Base-by-base conservation (phyloP, 768 basidiomycete genomes). In the Boletus subparvulus region DNA sequence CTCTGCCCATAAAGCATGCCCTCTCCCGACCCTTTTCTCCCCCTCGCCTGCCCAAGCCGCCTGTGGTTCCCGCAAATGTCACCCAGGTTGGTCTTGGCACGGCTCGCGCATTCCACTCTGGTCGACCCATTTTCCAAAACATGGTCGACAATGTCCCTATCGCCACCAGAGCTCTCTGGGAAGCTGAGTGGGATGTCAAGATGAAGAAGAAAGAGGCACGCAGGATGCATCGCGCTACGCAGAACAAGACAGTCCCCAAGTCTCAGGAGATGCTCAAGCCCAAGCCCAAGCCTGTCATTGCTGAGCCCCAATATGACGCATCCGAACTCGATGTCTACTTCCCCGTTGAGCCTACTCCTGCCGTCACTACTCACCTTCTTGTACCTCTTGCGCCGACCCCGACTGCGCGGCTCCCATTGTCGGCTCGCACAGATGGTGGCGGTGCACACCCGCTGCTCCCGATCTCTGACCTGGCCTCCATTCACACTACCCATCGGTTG, bases 371-470 rank as follows among this genome's bases (percentile, higher is more conserved):
- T 10, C 78, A 78, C 61, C 83, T 93, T 48, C 80, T 89, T 47
- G 80, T 93, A 32, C 90, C 91, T 50, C 81, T 93, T 56, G 86
- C 86, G 0, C 90, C 91, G 1, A 87, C 87, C 3, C 86, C 90
- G 9, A 83, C 84, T 0, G 68, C 78, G 5, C 84, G 85, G n/a
- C 69, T 83, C 11, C 90, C 89, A 4, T 76, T 92, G 50, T 74
- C 74, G 47, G 66, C 65, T 12, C 59, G 61, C 21, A 13, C 54
- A 4, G 57, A 54, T 9, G 44, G 61, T 32, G 61, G 61, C 9
- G 24, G 45, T 16, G 58, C 59, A 14, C 71, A 74, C 45, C 66
- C 66, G 1, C 70, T 87, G 13, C 76, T 90, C 5, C 86, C 87
- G 0, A 68, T 88, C 5, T 68, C 81, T 12, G 69, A 78, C 8